Base-by-base conservation (phyloP, 371 early-diverging fungal species). In the Neoconidiobolus thromboides region DNA sequence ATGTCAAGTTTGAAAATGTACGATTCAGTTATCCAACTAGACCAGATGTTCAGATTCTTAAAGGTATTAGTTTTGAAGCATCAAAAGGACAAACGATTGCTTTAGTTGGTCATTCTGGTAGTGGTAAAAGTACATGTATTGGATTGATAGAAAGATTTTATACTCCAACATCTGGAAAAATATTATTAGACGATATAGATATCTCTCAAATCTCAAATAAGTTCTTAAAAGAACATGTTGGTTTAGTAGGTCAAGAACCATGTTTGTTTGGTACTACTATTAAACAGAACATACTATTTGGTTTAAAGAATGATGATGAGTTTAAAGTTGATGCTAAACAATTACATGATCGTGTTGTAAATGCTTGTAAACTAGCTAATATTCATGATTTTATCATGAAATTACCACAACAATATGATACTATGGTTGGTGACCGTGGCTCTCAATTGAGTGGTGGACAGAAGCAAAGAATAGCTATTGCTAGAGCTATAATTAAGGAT, bases 61-160 rank as follows among this genome's bases (percentile, higher is more conserved):
- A 73, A 37, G 73, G 39, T 37, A 48, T 63, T 15, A 49, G 9
- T 39, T n/a, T 60, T 5, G 66, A 67, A 56, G 0, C 12, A 73
- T 87, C 48, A 64, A 73, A 49, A 1, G 87, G 87, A 38, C 70
- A 79, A 66, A 82, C 79, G 41, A 81, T 64, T 43, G 87, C 85
- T 10, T 70, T 87, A 48, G 87, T 85, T 12, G 87, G 86, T 46
- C 76, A 75, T 43, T 86, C 87, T 56, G 93, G 96, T 14, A 77
- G 79, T 46, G 92, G 95, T 56, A 91, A 91, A 65, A 85, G 87
- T 6, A 93, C 96, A 26, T 80, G 83, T 46, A 74, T 94, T 48
- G 81, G 82, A 59, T 73, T 95, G 50, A 62, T 95, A 43, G 85
- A 89, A 70, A 86, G 96, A 53, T 91, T 93, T 69, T 96, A 96